Conservation (phyloP, 352 stramenopile genomes). For the Albugo candida region DNA sequence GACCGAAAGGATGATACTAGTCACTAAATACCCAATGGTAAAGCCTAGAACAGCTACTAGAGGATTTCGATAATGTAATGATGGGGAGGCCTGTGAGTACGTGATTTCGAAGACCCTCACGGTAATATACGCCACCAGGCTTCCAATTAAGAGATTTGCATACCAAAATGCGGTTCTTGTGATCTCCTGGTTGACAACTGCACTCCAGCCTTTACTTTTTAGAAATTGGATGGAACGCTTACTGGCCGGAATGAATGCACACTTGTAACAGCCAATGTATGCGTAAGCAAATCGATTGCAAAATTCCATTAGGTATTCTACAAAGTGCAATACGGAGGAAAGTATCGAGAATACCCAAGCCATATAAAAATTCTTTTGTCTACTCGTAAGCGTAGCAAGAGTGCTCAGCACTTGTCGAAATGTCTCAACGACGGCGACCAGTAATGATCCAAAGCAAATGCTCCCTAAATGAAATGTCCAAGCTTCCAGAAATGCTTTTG, state of each 20-base stretch:
- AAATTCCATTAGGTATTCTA: slow-evolving; percentile 74
- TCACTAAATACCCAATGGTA: slow-evolving; percentile 48
- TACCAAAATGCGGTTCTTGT: slow-evolving; percentile 73
- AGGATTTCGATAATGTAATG: slow-evolving; percentile 42
- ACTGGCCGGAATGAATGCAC: slow-evolving; percentile 64
- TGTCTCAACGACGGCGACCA: slow-evolving; percentile 81
- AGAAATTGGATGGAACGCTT: slow-evolving; percentile 68
- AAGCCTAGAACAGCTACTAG: slow-evolving; percentile 57
- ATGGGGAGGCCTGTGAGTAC: slow-evolving; percentile 16
- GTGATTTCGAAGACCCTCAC: slow-evolving; percentile 6
- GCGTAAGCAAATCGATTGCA: slow-evolving; percentile 81
- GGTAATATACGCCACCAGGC: slow-evolving; percentile 36
- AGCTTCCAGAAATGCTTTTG: slow-evolving; percentile 55
- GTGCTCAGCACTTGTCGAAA: slow-evolving; percentile 44
- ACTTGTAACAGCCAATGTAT: slow-evolving; percentile 77
- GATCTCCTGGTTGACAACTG: slow-evolving; percentile 79
- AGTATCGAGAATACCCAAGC: slow-evolving; percentile 43
- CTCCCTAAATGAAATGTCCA: slow-evolving; percentile 80
- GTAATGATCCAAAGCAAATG: slow-evolving; percentile 84
- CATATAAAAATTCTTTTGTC: slow-evolving; percentile 57
- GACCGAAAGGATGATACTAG: slow-evolving; percentile 55
- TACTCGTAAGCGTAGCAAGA: slow-evolving; percentile 30
- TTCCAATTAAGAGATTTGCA: slow-evolving; percentile 56
- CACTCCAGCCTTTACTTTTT: slow-evolving; percentile 56
- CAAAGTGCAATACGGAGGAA: slow-evolving; percentile 55